Evolutionary conservation across 2,329 filamentous ascomycete genomes (phyloP), one percentile per base, ranked within the genome.

Genomic region (Aureobasidium sp.): DNA sequence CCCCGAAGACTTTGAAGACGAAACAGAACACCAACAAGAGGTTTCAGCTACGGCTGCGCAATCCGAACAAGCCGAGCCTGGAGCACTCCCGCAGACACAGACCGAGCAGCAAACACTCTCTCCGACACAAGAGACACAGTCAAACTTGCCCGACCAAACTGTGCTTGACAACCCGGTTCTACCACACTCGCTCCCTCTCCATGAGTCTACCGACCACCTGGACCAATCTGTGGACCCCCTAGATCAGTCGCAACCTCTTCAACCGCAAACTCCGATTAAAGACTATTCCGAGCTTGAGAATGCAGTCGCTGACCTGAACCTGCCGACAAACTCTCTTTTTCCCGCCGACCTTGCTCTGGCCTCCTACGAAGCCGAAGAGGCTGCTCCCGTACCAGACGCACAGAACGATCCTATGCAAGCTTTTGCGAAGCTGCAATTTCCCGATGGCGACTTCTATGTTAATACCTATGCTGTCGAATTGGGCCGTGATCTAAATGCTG

Each of bases 391-490:
- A 20, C 57, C 51, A 36, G 57, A 60, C 34, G 47, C 50, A 5
- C 52, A 64, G 27, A 53, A 59, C 39, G 62, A 59, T 34, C 64
- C 64, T 56, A 81, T 85, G 64, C 79, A 82, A 66, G 84, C 84
- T 37, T 87, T 84, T 72, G 85, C 84, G 44, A 85, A 85, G 70
- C 77, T 92, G 64, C 83, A 86, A 68, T 92, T 92, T 71, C 81
- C 83, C 67, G 89, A 92, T 76, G 87, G 88, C 70, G 82, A 86
- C 62, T 92, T 89, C 72, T 88, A 89, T 74, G 88, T 92, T 85
- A 90, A 86, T 57, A 90, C 87, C 1, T 87, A 87, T 68, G 81
- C 84, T 59, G 82, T 92, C 67, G 83, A 89, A 62, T 84, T 92
- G 32, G 88, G 88, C 61, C 86, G 89, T 64, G 88, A 92, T 72